Conservation (phyloP, 306 rosid genomes). For the Cajanus cajan region DNA sequence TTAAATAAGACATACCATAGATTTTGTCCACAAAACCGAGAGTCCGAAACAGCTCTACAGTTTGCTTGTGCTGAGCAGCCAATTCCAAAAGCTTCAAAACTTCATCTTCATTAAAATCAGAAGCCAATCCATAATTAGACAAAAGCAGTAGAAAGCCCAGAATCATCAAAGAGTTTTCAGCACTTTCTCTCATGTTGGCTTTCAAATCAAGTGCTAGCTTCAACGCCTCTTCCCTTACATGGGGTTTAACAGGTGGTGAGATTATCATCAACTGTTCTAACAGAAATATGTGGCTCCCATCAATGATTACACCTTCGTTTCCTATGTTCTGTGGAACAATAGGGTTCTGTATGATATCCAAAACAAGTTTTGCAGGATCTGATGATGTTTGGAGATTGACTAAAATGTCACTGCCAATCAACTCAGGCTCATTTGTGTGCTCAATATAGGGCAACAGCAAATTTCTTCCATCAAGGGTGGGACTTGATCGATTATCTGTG, state of each 20-base stretch:
- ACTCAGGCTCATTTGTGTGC: slow-evolving; percentile 22
- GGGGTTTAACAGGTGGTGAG: slow-evolving; percentile 42
- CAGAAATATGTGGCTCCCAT: slow-evolving; percentile 22
- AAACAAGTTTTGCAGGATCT: slow-evolving; percentile 54
- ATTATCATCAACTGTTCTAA: slow-evolving; percentile 41
- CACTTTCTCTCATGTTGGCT: slow-evolving; percentile 23
- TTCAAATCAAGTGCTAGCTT: slow-evolving; percentile 52
- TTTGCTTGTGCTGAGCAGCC: slow-evolving; percentile 42
- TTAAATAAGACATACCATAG: slow-evolving; percentile 40
- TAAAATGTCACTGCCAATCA: slow-evolving; percentile 24
- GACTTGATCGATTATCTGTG: slow-evolving; percentile 30
- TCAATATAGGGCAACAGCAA: slow-evolving; percentile 20
- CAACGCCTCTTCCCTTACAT: slow-evolving; percentile 46
- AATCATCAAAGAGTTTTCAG: slow-evolving; percentile 39
- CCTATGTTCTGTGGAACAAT: slow-evolving; percentile 25
- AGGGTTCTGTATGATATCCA: slow-evolving; percentile 42
- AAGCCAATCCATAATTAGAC: slow-evolving; percentile 41
- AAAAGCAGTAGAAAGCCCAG: slow-evolving; percentile 54
- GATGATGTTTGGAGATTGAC: slow-evolving; percentile 32
- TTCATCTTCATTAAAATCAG: slow-evolving; percentile 41
- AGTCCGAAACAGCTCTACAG: slow-evolving; percentile 36
- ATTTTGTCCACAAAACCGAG: slow-evolving; percentile 45
- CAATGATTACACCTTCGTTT: slow-evolving; percentile 23
- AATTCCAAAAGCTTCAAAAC: slow-evolving; percentile 48
- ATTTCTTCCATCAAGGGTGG: slow-evolving; percentile 23